Conservation (phyloP, 2,329 filamentous ascomycete species). For the Aspergillus alliaceus region DNA sequence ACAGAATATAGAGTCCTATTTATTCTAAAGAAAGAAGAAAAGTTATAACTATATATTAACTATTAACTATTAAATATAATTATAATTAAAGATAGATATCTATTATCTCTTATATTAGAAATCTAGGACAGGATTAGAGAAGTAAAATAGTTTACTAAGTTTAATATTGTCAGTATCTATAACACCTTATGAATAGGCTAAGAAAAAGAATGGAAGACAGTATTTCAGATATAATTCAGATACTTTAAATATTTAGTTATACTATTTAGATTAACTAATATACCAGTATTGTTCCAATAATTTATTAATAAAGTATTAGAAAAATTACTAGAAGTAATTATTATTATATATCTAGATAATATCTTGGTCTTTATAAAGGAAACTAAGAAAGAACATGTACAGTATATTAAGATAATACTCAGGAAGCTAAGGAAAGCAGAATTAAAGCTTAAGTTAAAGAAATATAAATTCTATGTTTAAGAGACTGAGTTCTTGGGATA, state of each 20-base stretch:
- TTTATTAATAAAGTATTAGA: too few relatives aligned
- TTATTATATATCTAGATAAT: constrained; percentile 2
- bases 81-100: too few relatives aligned
- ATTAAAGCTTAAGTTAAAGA: not conserved
- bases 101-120: too few relatives aligned
- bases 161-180: constrained; percentile 18
- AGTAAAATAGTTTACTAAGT: constrained; percentile 12
- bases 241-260: constrained; percentile 34
- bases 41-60: too few relatives aligned
- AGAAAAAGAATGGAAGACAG: constrained; percentile 33
- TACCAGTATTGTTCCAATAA: too few relatives aligned
- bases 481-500: too few relatives aligned
- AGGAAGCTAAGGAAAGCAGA: not conserved
- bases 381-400: not conserved
- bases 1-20: too few relatives aligned
- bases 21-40: too few relatives aligned
- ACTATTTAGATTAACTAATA: too few relatives aligned
- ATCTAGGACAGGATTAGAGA: too few relatives aligned
- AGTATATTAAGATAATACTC: not conserved
- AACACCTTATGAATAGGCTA: constrained; percentile 19
- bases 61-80: too few relatives aligned
- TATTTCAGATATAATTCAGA: constrained; percentile 25
- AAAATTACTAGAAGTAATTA: not conserved
- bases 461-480: too few relatives aligned
- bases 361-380: constrained; percentile 6